phyloP scores from a whole-genome alignment of 2,329 filamentous ascomycete species.

The Rhinocladiella mackenziei region DNA sequence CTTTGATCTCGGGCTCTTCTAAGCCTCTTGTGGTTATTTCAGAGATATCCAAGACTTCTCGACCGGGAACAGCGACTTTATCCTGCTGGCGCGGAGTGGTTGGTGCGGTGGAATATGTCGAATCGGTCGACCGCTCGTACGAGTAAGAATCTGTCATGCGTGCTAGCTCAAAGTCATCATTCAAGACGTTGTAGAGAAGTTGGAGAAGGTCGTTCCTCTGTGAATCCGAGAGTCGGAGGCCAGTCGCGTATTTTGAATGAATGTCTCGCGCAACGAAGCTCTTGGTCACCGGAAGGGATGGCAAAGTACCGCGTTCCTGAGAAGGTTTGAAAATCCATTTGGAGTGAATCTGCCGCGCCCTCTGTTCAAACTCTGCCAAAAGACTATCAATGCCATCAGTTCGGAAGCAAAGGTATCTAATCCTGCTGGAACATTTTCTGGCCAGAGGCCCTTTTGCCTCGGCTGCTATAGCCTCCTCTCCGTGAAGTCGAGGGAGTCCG shows the following conservation, averaged over 20 bases:
- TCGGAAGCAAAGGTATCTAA: conserved; percentile 34
- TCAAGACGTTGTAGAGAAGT: conserved; percentile 32
- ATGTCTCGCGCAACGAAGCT: conserved; percentile 24
- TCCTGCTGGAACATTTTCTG: conserved; percentile 31
- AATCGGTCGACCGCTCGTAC: conserved; percentile 24
- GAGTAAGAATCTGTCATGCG: conserved; percentile 31
- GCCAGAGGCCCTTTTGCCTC: conserved; percentile 15
- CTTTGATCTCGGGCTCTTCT: conserved; percentile 16
- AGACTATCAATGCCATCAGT: conserved; percentile 28
- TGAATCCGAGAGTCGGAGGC: conserved; percentile 4
- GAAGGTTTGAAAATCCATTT: conserved; percentile 31
- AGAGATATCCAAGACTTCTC: background rate
- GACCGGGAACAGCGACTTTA: background rate
- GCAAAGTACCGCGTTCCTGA: conserved; percentile 31
- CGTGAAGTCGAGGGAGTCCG: conserved; percentile 32
- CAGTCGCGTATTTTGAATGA: background rate
- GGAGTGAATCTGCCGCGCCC: conserved; percentile 27
- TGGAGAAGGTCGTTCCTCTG: conserved; percentile 32
- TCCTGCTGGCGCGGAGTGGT: conserved; percentile 5
- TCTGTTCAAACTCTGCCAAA: conserved; percentile 35
- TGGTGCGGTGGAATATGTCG: conserved; percentile 4
- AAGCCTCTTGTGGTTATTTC: background rate
- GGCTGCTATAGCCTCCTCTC: conserved; percentile 19
- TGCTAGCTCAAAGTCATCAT: conserved; percentile 31
- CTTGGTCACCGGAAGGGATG: conserved; percentile 22